These are phyloP conservation scores for Leccinum subspadiceum DNA, from an alignment of 1,284 basidiomycete species.

Conservation along the genomic window DNA sequence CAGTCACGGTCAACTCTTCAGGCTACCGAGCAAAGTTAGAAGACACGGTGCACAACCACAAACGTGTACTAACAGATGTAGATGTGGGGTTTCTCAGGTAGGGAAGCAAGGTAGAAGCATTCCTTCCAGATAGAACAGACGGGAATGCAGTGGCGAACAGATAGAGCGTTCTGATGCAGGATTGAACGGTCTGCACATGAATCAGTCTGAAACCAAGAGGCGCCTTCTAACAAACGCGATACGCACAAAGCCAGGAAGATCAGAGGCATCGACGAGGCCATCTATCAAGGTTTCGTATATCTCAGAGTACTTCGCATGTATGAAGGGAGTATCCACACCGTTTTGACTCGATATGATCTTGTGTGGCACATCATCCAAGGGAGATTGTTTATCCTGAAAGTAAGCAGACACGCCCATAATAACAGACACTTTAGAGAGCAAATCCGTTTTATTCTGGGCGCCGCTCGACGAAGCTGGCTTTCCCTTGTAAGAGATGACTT, in stretches of 20 bases:
- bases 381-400: conserved; percentile 80
- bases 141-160: too few species aligned
- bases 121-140: too few species aligned
- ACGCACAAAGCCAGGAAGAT: too few species aligned
- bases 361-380: conserved; percentile 81
- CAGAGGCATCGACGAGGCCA: too few species aligned
- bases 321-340: too few species aligned
- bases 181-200: too few species aligned
- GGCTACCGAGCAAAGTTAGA: conserved; percentile 43
- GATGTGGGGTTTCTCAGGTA: conserved; percentile 81
- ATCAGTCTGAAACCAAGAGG: too few species aligned
- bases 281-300: too few species aligned
- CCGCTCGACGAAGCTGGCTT: conserved; percentile 31
- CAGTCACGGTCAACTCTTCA: conserved; percentile 81
- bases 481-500: conserved; percentile 37
- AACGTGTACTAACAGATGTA: conserved; percentile 45
- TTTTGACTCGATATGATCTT: conserved; percentile 59
- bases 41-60: not conserved
- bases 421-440: conserved; percentile 65
- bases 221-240: too few species aligned
- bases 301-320: too few species aligned
- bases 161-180: too few species aligned
- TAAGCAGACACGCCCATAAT: conserved; percentile 84
- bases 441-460: conserved; percentile 46
- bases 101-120: conserved; percentile 35